phyloP scores from a whole-genome alignment of 306 rosid species.

The Urtica urens region DNA sequence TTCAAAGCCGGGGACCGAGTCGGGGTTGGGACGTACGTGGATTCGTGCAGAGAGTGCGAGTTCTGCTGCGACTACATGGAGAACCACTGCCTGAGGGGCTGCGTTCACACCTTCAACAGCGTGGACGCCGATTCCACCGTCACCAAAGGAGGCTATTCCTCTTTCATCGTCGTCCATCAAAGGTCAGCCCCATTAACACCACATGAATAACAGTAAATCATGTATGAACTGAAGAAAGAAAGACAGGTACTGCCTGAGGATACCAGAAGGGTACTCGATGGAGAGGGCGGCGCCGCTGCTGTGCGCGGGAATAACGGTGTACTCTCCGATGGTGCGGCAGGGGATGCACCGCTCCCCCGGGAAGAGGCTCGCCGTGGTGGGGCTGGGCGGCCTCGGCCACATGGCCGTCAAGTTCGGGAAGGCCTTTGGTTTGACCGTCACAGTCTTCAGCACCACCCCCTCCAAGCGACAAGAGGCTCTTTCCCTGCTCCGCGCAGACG shows the following conservation, averaged over 20 bases:
- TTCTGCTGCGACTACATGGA: conserved; percentile 48
- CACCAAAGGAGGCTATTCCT: conserved; percentile 83
- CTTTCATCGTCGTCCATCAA: conserved; percentile 53
- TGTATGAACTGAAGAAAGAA: not conserved
- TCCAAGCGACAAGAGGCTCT: conserved; percentile 82
- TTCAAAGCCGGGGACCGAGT: conserved; percentile 73
- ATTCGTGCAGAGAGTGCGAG: conserved; percentile 75
- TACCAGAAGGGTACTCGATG: conserved; percentile 63
- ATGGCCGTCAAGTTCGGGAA: conserved; percentile 14
- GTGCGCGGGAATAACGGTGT: conserved; percentile 87
- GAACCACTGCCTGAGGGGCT: conserved; percentile 37
- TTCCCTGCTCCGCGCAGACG: conserved; percentile 59
- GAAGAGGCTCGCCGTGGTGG: conserved; percentile 78
- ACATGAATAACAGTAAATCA: too few species aligned
- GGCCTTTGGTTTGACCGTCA: conserved; percentile 7
- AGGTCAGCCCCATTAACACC: conserved; percentile 21
- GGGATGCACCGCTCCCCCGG: conserved; percentile 90
- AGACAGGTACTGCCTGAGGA: conserved; percentile 72
- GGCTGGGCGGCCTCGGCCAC: conserved; percentile 94
- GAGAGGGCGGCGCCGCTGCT: conserved; percentile 92
- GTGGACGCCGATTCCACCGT: conserved; percentile 62
- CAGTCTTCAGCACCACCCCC: conserved; percentile 43
- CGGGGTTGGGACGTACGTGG: conserved; percentile 72
- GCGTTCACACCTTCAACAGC: conserved; percentile 42
- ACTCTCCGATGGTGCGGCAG: conserved; percentile 74